Conservation (phyloP, 2,329 filamentous ascomycete species). For the Alternaria hordeiaustralica region DNA sequence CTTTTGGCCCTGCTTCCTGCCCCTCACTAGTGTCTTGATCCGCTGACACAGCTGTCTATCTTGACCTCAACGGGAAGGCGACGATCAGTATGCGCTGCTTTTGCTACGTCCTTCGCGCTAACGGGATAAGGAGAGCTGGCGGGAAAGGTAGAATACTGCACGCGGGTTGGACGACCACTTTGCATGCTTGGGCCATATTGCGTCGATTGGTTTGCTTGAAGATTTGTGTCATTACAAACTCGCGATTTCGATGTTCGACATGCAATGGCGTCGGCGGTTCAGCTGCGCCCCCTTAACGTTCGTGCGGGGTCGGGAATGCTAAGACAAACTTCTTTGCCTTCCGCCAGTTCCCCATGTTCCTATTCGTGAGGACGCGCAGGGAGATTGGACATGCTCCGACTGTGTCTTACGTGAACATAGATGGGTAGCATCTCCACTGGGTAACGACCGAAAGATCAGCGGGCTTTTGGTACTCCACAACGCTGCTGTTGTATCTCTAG, state of each 20-base stretch:
- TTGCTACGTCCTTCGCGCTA: neutral
- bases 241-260: neutral
- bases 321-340: neutral
- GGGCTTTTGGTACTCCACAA: neutral
- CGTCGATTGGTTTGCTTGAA: neutral
- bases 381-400: neutral
- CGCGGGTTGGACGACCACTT: neutral
- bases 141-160: neutral
- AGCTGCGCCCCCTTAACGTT: neutral
- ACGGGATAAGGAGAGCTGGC: neutral
- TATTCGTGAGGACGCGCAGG: neutral
- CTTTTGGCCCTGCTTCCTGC: neutral
- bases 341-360: neutral
- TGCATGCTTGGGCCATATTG: neutral
- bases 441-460: neutral
- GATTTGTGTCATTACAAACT: neutral
- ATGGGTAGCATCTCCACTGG: neutral
- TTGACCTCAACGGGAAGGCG: constrained; percentile 3
- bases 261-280: neutral
- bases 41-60: constrained; percentile 2
- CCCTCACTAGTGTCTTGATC: neutral
- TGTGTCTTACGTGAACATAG: neutral
- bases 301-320: neutral
- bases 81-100: constrained; percentile 5
- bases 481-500: neutral